phyloP scores from a whole-genome alignment of 2,329 filamentous ascomycete genomes.

The Eutypa lata region DNA sequence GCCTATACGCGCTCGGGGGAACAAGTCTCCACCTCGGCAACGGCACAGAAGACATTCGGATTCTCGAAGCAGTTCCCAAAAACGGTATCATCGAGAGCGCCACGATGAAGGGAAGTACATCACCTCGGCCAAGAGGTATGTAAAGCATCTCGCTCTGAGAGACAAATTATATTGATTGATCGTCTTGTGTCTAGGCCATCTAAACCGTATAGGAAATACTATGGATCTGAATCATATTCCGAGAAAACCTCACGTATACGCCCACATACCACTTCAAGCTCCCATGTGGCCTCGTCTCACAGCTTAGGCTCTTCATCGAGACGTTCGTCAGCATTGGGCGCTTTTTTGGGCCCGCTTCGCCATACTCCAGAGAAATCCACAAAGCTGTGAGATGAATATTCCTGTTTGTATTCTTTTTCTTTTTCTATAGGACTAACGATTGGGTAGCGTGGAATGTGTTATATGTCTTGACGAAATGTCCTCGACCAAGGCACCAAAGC shows the following conservation, averaged over 20 bases:
- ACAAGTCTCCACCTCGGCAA: constrained; percentile 12
- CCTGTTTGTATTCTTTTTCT: constrained; percentile 19
- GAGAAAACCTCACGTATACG: constrained; percentile 30
- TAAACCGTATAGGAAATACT: constrained; percentile 24
- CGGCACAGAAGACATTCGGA: constrained; percentile 20
- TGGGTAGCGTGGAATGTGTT: constrained; percentile 64
- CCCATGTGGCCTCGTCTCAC: constrained; percentile 32
- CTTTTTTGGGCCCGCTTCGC: constrained; percentile 26
- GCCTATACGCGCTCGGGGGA: constrained; percentile 10
- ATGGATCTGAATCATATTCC: constrained; percentile 29
- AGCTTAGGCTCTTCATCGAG: constrained; percentile 35
- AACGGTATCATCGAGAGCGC: constrained; percentile 16
- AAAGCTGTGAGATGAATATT: constrained; percentile 23
- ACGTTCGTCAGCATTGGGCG: constrained; percentile 30
- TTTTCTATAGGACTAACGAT: constrained; percentile 12
- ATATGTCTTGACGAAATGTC: constrained; percentile 70
- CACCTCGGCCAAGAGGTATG: constrained; percentile 28
- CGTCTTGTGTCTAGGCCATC: constrained; percentile 11
- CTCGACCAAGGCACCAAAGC: constrained; percentile 60
- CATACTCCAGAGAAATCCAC: constrained; percentile 19
- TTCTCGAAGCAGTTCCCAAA: constrained; percentile 23
- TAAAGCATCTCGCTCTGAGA: constrained; percentile 20
- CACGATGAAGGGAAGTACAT: constrained; percentile 22
- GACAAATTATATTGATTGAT: neutral
- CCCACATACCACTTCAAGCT: constrained; percentile 31